Conservation (phyloP, 805 yeast species). For the Zygoascus tannicola region DNA sequence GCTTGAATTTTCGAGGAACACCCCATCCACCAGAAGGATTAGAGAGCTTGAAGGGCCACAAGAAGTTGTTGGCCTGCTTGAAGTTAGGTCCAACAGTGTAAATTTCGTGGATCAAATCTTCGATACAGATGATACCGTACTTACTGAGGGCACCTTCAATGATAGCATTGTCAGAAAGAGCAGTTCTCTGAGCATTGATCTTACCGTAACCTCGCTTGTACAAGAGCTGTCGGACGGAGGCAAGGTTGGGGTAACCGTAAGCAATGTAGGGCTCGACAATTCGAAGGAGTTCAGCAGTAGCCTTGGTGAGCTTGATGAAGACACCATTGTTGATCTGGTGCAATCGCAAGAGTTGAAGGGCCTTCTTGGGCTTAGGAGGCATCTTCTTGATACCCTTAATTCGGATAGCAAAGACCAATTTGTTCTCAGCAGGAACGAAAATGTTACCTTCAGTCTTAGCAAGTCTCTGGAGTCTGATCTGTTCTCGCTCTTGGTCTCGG, state of each 20-base stretch:
- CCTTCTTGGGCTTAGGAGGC: slow-evolving; percentile 99
- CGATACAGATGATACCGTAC: slow-evolving; percentile 67
- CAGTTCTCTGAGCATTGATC: slow-evolving; percentile 68
- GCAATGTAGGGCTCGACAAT: slow-evolving; percentile 77
- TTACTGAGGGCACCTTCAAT: slow-evolving; percentile 64
- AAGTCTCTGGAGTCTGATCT: slow-evolving; percentile 74
- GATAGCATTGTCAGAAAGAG: slow-evolving; percentile 63
- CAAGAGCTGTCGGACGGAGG: slow-evolving; percentile 63
- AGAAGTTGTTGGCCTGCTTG: slow-evolving; percentile 79
- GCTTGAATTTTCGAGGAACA: slow-evolving; percentile 71
- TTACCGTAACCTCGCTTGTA: slow-evolving; percentile 85
- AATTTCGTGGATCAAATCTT: slow-evolving; percentile 75
- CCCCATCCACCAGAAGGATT: slow-evolving; percentile 82
- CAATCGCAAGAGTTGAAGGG: slow-evolving; percentile 60
- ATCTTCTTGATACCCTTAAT: slow-evolving; percentile 99
- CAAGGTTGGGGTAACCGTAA: slow-evolving; percentile 71
- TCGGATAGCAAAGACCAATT: slow-evolving; percentile 92
- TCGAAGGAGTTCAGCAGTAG: slow-evolving; percentile 66
- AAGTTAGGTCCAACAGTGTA: slow-evolving; percentile 78
- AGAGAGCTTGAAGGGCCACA: slow-evolving; percentile 80
- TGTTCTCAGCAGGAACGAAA: slow-evolving; percentile 90
- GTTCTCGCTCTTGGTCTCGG: slow-evolving; percentile 83
- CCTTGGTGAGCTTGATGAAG: slow-evolving; percentile 71
- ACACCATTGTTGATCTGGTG: slow-evolving; percentile 76
- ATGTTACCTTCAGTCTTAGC: slow-evolving; percentile 91